Base-by-base conservation (phyloP, 768 basidiomycete genomes). In the Collybiopsis luxurians region DNA sequence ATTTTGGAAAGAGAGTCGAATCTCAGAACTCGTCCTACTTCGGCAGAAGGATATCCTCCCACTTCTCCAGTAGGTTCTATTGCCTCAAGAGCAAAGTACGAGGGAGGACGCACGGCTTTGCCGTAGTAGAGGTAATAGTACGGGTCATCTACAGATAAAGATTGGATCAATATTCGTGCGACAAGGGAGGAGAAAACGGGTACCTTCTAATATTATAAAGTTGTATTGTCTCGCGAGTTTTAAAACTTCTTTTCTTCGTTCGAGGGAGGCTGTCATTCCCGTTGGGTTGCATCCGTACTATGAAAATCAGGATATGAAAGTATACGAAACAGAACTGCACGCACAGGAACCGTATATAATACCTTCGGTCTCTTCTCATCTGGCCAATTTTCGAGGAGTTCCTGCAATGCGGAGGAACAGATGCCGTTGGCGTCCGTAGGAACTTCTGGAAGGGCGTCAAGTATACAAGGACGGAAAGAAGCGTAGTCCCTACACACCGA, bases 1-100 rank as follows among this genome's bases (percentile, higher is more conserved):
- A 95, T 76, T 74, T 97, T 97, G 53, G 89, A 92, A 53, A 96
- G 77, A 66, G 90, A 92, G 67, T 97, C 95, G 68, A 96, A 93
- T 40, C 95, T 84, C 21, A 96, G 63, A 36, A 96, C 92, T 12
- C 87, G 83, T 2, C 95, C 95, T 23, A 82, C 79, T 61, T 85
- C 81, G 36, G 24, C 45, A 19, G 19, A 49, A 19, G n/a, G 2
- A 26, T 53, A 19, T 27, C 40, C 51, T 7, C 58, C 53, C 1
- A 68, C 71, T 7, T 61, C 59, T 42, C 60, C 58, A 10, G 61
- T 58, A 17, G 80, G 76, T 60, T 82, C 79, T 52, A 83, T 79
- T 10, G 74, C 75, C 69, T 97, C 95, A 36, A 96, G 78, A 38
- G 82, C 77, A 66, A 95, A 95, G 71, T 95, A 96, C 0, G 88